Base-by-base conservation (phyloP, 2,329 filamentous ascomycete species). In the Fusarium pseudograminearum region DNA sequence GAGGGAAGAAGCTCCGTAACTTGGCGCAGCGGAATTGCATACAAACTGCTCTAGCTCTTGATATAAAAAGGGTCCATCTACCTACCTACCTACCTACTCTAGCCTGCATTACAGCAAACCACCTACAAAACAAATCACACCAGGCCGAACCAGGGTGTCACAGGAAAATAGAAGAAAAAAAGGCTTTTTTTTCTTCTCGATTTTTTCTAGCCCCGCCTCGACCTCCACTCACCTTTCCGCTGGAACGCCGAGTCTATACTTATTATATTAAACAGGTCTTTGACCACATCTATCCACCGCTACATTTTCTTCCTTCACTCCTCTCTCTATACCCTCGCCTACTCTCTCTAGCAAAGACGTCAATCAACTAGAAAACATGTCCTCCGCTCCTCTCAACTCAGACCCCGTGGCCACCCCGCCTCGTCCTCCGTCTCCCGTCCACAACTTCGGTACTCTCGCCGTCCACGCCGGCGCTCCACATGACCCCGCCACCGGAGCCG, bases 401-500 rank as follows among this genome's bases (percentile, higher is more conserved):
- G 84, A 87, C 74, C 83, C 88, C 55, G 90, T 93, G 76, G 87
- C 91, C 75, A 94, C 92, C 61, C 92, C 92, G 70, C 90, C 91
- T 52, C 86, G 90, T 69, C 88, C 91, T 48, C 88, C 80, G 59
- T 91, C 92, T 45, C 92, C 93, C 70, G 86, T 90, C 61, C 90
- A 93, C 79, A 86, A 89, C 69, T 98, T 99, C 82, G 96, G 93
- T 66, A 99, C 96, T 48, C 88, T 97, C 67, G 96, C 96, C 60
- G 96, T 99, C 22, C 96, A 99, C 82, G 94, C 95, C 69, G 96
- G 96, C 66, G 88, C 93, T 44, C 93, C 93, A 75, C 93, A 97
- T 80, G 96, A 99, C 82, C 92, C 95, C 48, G 84, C 88, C 41
- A 99, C 95, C 26, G 96, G 96, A 69, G 96, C 96, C 73, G 96